Conservation (phyloP, 2,329 filamentous ascomycete species). For the Pyricularia sp. region DNA sequence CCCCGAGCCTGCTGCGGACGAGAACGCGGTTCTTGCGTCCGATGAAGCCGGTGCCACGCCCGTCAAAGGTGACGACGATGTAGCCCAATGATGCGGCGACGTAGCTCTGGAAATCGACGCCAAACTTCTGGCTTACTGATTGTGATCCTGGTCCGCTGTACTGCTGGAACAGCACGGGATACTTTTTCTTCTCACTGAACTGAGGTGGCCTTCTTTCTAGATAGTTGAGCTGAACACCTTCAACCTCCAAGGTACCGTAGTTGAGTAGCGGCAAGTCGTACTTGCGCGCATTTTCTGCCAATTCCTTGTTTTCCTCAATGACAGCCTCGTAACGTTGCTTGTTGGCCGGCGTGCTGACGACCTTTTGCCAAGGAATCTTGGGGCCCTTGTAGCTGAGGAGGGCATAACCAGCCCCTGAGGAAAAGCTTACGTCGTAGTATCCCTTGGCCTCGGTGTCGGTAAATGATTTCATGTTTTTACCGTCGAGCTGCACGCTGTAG, state of each 20-base stretch:
- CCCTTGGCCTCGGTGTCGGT: conserved; percentile 65
- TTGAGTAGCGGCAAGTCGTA: conserved; percentile 76
- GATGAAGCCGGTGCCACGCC: conserved; percentile 82
- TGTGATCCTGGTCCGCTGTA: conserved; percentile 96
- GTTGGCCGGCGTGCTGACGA: conserved; percentile 73
- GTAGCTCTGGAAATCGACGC: conserved; percentile 83
- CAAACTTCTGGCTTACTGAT: conserved; percentile 69
- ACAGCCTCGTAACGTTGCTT: conserved; percentile 53
- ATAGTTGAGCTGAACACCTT: conserved; percentile 61
- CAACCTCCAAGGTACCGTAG: conserved; percentile 78
- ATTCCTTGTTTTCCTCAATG: conserved; percentile 67
- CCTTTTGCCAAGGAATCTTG: conserved; percentile 80
- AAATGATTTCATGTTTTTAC: conserved; percentile 60
- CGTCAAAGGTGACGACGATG: conserved; percentile 89
- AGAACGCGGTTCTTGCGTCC: conserved; percentile 76
- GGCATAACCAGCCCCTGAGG: conserved; percentile 68
- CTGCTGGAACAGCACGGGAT: conserved; percentile 89
- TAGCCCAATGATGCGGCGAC: conserved; percentile 81
- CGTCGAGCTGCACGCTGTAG: conserved; percentile 81
- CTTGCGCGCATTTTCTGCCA: conserved; percentile 60
- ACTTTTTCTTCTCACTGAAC: conserved; percentile 74
- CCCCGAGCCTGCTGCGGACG: conserved; percentile 74
- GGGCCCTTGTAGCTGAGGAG: conserved; percentile 81
- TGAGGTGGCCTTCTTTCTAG: conserved; percentile 84
- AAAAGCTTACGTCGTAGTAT: conserved; percentile 80